Base-by-base conservation (phyloP, 371 early-diverging fungal species). In the Quaeritorhiza haematococci region DNA sequence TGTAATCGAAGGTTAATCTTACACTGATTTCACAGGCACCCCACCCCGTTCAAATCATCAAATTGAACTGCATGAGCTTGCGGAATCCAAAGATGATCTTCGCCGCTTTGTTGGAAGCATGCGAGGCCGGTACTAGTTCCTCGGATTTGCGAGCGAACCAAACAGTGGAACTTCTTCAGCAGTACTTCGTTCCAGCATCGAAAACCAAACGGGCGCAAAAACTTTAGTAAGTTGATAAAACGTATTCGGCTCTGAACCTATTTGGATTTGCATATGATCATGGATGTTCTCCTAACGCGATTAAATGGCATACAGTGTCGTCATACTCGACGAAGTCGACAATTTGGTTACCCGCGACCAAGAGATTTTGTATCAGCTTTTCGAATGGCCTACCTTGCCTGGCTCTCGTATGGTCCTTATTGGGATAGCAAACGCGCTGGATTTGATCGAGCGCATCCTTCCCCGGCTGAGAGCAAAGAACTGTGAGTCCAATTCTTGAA, bases 351-450 rank as follows among this genome's bases (percentile, higher is more conserved):
- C 90, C 19, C 75, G 72, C 57, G 84, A 89, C 54, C 88, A 89
- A 62, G 87, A 89, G n/a, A 85, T 90, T 0, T 71, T 95, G 13
- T 93, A 94, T 68, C 82, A 86, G 26, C 65, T 96, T n/a, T 94
- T 95, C 68, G 89, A 88, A 62, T 86, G 85, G 84, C 77, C 88
- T 0, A 74, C 71, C 3, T 59, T 74, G 30, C 75, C 82, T 3
- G 59, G 71, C 5, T 87, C 91, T 33, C 77, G 80, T 0, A 66
- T 95, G 47, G 84, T 83, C 0, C 67, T 96, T 35, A 84, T 96
- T 45, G 96, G 96, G n/a, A 94, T 96, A 56, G 91, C 96, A n/a
- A 96, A 96, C 65, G 89, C 94, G 0, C 69, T 96, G 32, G 91
- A 95, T 62, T 72, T 96, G 62, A 91, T 92, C 3, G 88, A 92